Evolutionary conservation across 192 early-diverging fungal genomes (phyloP), one percentile per base, ranked within the genome.

Genomic region (Chytriomyces sp.): DNA sequence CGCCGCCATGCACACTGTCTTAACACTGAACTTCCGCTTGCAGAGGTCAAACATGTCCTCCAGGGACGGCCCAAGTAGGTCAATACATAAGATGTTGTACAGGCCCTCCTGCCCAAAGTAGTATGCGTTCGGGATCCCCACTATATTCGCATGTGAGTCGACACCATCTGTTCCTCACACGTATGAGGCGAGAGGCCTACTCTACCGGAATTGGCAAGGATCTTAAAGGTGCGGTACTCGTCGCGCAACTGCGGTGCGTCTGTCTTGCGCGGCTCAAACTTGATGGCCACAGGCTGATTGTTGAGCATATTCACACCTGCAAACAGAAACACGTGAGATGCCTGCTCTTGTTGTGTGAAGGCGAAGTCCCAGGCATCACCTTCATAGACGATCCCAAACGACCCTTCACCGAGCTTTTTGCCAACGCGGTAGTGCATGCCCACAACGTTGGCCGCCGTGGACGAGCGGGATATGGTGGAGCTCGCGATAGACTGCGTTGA

Each of bases 301-400:
- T 92, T 93, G 37, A 94, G 65, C 66, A 98, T 80, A 75, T 98
- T 94, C 68, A 86, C 83, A 32, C 93, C 91, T 93, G 61, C 22
- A 56, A 60, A 22, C 52, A 28, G 30, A 39, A 33, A 28, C 17
- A 17, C 64, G 44, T 1, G 53, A 5, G 55, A 62, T 8, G 67
- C 14, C 44, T 49, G 14, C 17, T 49, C 17, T n/a, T 49, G 44
- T 3, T 49, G 8, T 26, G 14, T 12, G 17, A 66, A 22, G 52
- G 31, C 28, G 57, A 30, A 12, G 40, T 28, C 64, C 39, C 22
- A 30, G 52, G 31, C 17, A 25, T 36, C 82, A 94, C 96, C 97
- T 90, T 99, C 95, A 78, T 97, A 98, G 70, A 99, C 97, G 81
- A 97, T 91, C 57, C 97, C 97, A 89, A 99, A 99, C 75, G 91